Evolutionary conservation across 192 early-diverging fungal genomes (phyloP), one percentile per base, ranked within the genome.

Genomic region (Backusella mclennaniae): DNA sequence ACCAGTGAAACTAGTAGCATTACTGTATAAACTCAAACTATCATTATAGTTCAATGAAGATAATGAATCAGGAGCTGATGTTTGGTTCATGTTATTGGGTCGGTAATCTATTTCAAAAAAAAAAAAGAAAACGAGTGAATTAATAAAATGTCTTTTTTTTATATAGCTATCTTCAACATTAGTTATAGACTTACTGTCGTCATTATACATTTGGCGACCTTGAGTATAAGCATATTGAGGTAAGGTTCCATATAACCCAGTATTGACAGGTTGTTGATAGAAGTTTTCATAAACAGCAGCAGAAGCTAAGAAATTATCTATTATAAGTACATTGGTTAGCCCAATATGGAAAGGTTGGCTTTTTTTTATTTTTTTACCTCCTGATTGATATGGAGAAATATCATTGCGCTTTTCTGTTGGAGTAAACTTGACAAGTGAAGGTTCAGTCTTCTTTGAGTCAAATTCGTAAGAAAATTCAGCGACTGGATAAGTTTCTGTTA

Each of bases 401-500:
- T 41, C 68, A 21, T 39, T 69, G n/a, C 35, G 35, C 2, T 69
- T 69, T 72, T 72, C 42, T 9, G 71, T 72, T 49, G 42, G 31
- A 19, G 31, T 71, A 29, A 41, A 29, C 23, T 38, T 71, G 7
- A 41, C 59, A 19, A 33, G 41, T 17, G 41, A 23, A 41, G n/a
- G 53, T 53, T 59, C 29, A 29, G 46, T 49, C 15, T 26, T 74
- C 41, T 41, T 41, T 46, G 56, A 19, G 12, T 52, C 35, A 39
- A 46, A 77, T 26, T 80, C 75, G 39, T 85, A 87, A 39, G 75
- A 74, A 59, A 82, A 87, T 56, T 83, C 80, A 66, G 83, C 84
- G 49, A 87, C 75, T n/a, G 75, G 78, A 79, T 79, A 85, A 46
- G 82, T 87, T 53, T 84, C 77, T 38, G 79, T 75, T 21, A 84